phyloP scores from a whole-genome alignment of 768 basidiomycete species.

The Scleroderma citrinum region DNA sequence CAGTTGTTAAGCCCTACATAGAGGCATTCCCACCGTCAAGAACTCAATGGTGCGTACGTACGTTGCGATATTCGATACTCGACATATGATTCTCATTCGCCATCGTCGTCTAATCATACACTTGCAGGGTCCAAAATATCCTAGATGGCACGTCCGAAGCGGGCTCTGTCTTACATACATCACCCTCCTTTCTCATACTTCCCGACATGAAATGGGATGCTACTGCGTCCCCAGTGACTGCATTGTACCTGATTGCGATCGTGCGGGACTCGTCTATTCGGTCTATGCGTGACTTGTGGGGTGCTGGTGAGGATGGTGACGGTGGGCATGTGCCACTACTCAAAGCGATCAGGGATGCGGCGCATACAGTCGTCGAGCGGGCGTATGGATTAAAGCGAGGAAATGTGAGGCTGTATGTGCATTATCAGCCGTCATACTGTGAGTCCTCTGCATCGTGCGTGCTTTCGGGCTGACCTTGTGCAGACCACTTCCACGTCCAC shows the following conservation, averaged over 20 bases:
- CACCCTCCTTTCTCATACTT: slow-evolving; percentile 65
- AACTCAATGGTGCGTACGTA: slow-evolving; percentile 71
- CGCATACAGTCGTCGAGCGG: slow-evolving; percentile 44
- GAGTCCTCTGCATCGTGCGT: slow-evolving; percentile 23
- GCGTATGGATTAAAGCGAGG: slow-evolving; percentile 63
- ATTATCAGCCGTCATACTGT: slow-evolving; percentile 98
- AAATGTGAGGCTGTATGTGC: slow-evolving; percentile 73
- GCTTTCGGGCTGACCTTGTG: background rate
- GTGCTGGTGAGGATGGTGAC: no score
- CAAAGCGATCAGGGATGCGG: slow-evolving; percentile 53
- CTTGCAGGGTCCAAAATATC: slow-evolving; percentile 77
- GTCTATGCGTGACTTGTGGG: slow-evolving; percentile 68
- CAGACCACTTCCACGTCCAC: slow-evolving; percentile 94
- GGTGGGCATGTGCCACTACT: slow-evolving; percentile 64
- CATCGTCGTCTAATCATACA: no score
- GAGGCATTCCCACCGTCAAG: slow-evolving; percentile 63
- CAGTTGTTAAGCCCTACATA: slow-evolving; percentile 75
- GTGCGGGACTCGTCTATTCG: slow-evolving; percentile 54
- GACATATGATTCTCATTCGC: no score
- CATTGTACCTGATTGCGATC: slow-evolving; percentile 85
- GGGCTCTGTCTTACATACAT: slow-evolving; percentile 62
- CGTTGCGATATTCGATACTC: no score
- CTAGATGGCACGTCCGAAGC: slow-evolving; percentile 71
- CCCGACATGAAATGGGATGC: slow-evolving; percentile 99
- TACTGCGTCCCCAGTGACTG: slow-evolving; percentile 46